A percentile compares a stretch with the other conserved stretches of the same genome.
Conservation (phyloP, 208 protist genomes). For the Trypanosomatidae sp. region DNA sequence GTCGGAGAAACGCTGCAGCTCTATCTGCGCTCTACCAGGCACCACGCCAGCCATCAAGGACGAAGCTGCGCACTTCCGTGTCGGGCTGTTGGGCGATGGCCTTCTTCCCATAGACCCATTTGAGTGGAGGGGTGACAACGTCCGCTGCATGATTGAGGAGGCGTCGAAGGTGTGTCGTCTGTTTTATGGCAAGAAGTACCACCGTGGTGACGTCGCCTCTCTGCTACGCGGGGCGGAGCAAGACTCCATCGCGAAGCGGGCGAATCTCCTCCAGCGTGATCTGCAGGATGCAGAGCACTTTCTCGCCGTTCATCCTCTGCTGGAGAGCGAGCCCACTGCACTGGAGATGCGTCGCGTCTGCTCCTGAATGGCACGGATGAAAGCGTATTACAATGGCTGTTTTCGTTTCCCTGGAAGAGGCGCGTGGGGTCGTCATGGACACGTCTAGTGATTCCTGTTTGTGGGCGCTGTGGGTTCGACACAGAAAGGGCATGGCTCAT, state of each 20-base stretch:
- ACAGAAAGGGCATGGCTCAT: neutral
- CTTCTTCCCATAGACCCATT: conserved; percentile 84
- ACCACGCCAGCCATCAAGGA: conserved; percentile 76
- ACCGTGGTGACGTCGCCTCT: conserved; percentile 66
- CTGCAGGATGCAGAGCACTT: conserved; percentile 78
- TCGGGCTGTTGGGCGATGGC: conserved; percentile 66
- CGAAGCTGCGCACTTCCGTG: conserved; percentile 34
- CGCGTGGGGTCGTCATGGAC: neutral
- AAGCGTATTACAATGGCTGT: neutral
- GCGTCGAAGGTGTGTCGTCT: conserved; percentile 64
- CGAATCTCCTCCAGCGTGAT: conserved; percentile 63
- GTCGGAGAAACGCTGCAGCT: conserved; percentile 26
- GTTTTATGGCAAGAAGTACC: conserved; percentile 86
- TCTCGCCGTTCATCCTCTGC: conserved; percentile 39
- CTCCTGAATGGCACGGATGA: neutral
- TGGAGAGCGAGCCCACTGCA: conserved; percentile 35
- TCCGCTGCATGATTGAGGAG: conserved; percentile 67
- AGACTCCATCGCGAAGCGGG: conserved; percentile 68
- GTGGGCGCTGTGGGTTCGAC: neutral
- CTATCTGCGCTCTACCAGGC: conserved; percentile 44
- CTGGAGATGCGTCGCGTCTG: conserved; percentile 9
- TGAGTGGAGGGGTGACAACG: conserved; percentile 82
- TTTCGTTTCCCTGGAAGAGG: neutral
- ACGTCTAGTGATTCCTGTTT: neutral
- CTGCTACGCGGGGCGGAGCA: conserved; percentile 68